Conservation (phyloP, 2,329 filamentous ascomycete genomes). For the Aspergillus calidoustus region DNA sequence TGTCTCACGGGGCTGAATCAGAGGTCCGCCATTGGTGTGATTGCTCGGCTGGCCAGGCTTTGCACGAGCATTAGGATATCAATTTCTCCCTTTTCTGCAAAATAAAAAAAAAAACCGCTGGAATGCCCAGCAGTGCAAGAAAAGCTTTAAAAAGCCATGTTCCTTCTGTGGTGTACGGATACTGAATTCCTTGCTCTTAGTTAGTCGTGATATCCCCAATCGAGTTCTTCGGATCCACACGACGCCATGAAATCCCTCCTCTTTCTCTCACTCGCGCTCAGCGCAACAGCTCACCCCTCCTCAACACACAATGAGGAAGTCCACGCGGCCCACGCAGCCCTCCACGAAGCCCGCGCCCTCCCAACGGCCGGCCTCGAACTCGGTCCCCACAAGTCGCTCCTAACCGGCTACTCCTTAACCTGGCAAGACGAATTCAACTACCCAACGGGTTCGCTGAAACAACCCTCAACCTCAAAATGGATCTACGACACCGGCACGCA, state of each 20-base stretch:
- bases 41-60: background rate
- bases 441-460: background rate
- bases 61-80: background rate
- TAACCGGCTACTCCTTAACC: slow-evolving; percentile 11
- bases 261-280: background rate
- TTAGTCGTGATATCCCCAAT: background rate
- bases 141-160: background rate
- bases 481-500: slow-evolving; percentile 4
- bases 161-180: background rate
- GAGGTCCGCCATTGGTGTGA: background rate
- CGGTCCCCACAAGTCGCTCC: background rate
- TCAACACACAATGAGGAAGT: background rate
- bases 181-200: background rate
- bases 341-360: background rate
- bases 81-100: background rate
- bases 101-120: background rate
- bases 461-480: slow-evolving; percentile 11
- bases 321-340: background rate
- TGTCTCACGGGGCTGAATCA: background rate
- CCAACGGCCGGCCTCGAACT: background rate
- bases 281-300: background rate
- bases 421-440: slow-evolving; percentile 18
- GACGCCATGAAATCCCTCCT: background rate
- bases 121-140: background rate
- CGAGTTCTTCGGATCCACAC: background rate